Evolutionary conservation across 805 yeast genomes (phyloP), one percentile per base, ranked within the genome.

Genomic region (Teunomyces kruisii): DNA sequence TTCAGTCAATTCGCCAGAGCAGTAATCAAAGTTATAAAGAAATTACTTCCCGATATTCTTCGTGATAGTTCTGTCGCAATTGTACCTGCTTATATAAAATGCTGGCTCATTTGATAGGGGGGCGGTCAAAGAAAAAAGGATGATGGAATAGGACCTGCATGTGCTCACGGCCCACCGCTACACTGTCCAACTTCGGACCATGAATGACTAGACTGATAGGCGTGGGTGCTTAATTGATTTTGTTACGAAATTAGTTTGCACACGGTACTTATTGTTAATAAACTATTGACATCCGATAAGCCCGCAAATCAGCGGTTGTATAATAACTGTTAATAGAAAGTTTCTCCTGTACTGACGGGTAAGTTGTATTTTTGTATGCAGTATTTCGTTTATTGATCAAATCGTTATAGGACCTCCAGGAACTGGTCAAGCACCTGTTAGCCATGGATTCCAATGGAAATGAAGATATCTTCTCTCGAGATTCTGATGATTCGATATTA

Each of bases 371-470:
- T 8, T 26, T 26, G 12, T 26, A 26, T 26, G 28, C 28, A 26
- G 28, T 26, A 26, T 26, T 26, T 10, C 28, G 9, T 8, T 26
- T 8, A 26, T n/a, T n/a, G n/a, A 26, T 26, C 28, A 26, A 26
- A 26, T 26, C 12, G 28, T 26, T 19, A 10, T 26, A 26, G 28
- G 7, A 26, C 9, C 12, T 5, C 9, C 9, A 26, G 12, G 7
- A 26, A 3, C 28, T 9, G 5, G 28, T 9, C 5, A 19, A 26
- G 9, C 7, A 5, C 10, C 42, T n/a, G 15, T 9, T 14, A 17
- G 13, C 16, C 12, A 33, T 41, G 44, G 44, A 33, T n/a, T 15
- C 37, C 16, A 41, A 41, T 27, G 44, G 28, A 9, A 41, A 35
- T 15, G 44, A 26, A 27, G 32, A 30, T n/a, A 22, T 22, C 8